Conservation (phyloP, 2,329 filamentous ascomycete species). For the Phaeomoniella chlamydospora region DNA sequence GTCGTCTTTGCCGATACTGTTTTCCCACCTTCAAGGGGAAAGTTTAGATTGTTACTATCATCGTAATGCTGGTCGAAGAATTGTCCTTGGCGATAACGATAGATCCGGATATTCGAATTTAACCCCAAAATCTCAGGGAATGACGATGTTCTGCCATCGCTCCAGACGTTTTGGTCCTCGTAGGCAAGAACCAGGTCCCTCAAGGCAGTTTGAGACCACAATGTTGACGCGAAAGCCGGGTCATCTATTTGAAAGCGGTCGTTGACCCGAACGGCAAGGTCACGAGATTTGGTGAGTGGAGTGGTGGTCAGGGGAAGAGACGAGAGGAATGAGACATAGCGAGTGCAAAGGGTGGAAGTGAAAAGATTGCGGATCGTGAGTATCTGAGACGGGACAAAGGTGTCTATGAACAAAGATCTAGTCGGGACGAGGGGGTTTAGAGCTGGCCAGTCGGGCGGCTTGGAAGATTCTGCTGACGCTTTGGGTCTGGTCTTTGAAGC, state of each 20-base stretch:
- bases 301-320: conserved; percentile 62
- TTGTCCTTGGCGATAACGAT: conserved; percentile 72
- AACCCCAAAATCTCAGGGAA: conserved; percentile 62
- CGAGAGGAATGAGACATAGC: conserved; percentile 59
- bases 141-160: not conserved
- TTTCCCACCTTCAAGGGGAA: conserved; percentile 28
- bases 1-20: conserved; percentile 53
- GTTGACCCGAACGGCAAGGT: conserved; percentile 73
- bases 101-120: conserved; percentile 79
- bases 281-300: conserved; percentile 61
- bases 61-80: conserved; percentile 94
- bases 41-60: conserved; percentile 60
- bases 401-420: conserved; percentile 45
- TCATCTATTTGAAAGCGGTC: conserved; percentile 80
- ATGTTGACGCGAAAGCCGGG: conserved; percentile 51
- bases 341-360: conserved; percentile 58
- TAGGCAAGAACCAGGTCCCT: conserved; percentile 38
- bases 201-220: conserved; percentile 69
- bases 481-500: conserved; percentile 4
- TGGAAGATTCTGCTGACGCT: conserved; percentile 11
- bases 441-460: conserved; percentile 51
- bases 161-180: conserved; percentile 38
- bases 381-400: conserved; percentile 51
- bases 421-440: conserved; percentile 56
- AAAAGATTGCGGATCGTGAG: conserved; percentile 61